Evolutionary conservation across 352 stramenopile species (phyloP), one percentile per base, ranked within the genome.

Genomic region (Phytopythium mirpurense): DNA sequence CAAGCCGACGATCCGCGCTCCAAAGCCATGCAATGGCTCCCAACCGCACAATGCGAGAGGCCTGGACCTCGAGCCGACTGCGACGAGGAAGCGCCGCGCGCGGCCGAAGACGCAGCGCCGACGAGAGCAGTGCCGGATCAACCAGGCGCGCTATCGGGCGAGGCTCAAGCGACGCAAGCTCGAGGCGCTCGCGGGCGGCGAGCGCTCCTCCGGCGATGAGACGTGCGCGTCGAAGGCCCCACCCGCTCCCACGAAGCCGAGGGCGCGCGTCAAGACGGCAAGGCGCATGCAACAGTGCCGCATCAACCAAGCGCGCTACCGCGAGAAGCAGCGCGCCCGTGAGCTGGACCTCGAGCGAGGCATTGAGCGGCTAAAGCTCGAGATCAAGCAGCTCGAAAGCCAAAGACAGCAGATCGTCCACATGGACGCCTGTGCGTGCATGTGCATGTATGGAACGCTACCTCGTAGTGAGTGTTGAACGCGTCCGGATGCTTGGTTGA

Each of bases 111-210:
- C 63, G 0, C 59, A 63, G 3, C 57, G 65, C 6, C 61, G 65
- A 8, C 57, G 62, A n/a, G 56, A 73, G 32, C 60, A 69, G 43
- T 73, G 65, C 41, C 61, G 65, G 14, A 41, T 29, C 11, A 73
- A 73, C 48, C 65, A 73, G 27, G 65, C 61, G 34, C 45, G 61
- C 15, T 73, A 73, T 42, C 53, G 65, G 19, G 63, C 54, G 36
- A 70, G 62, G 41, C 59, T 48, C 23, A 48, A 48, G 23, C 42
- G 42, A 19, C 21, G 5, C 23, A 48, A n/a, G 12, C 15, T 48
- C 9, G 42, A 48, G 2, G 42, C 42, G 11, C 11, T 16, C 23
- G 14, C 10, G 42, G 4, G 23, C 5, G 42, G 23, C 1, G 14
- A n/a, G n/a, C n/a, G 23, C 12, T 32, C 19, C 2, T 26, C 19